Conservation (phyloP, 2,329 filamentous ascomycete species). For the Xylariales sp. region DNA sequence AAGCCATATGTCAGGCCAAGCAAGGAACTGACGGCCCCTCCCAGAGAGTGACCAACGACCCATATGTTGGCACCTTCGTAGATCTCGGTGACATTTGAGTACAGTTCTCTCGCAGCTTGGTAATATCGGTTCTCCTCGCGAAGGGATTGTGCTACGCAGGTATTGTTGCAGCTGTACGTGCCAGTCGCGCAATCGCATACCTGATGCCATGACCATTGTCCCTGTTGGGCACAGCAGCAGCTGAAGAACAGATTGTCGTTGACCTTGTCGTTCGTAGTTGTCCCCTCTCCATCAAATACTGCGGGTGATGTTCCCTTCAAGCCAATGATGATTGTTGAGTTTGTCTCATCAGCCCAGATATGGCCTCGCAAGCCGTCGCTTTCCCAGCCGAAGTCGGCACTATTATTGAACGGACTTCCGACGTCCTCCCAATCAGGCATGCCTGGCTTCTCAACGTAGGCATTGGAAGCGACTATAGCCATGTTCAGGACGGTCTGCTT, state of each 20-base stretch:
- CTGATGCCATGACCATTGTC: conserved; percentile 82
- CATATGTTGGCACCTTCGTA: conserved; percentile 84
- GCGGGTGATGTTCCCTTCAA: conserved; percentile 88
- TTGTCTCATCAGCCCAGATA: conserved; percentile 81
- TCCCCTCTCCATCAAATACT: conserved; percentile 94
- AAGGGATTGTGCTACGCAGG: conserved; percentile 74
- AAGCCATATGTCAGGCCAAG: conserved; percentile 87
- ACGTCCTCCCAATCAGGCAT: conserved; percentile 81
- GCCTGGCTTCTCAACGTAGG: conserved; percentile 72
- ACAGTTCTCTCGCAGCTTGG: conserved; percentile 80
- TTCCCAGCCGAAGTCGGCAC: conserved; percentile 89
- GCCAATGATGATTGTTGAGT: conserved; percentile 84
- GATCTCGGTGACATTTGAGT: conserved; percentile 83
- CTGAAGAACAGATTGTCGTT: conserved; percentile 99
- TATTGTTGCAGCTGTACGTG: conserved; percentile 88
- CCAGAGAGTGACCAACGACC: conserved; percentile 88
- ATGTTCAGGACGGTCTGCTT: conserved; percentile 79
- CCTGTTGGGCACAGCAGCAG: conserved; percentile 93
- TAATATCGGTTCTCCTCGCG: conserved; percentile 87
- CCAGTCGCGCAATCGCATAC: conserved; percentile 89
- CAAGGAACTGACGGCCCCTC: conserved; percentile 83
- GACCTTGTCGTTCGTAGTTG: conserved; percentile 93
- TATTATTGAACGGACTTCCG: conserved; percentile 74
- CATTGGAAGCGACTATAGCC: conserved; percentile 83
- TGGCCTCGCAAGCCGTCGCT: conserved; percentile 84